A percentile compares a stretch with the other conserved stretches of the same genome.
These are phyloP conservation scores for Macrotyloma uniflorum DNA, from an alignment of 306 rosid species.

Conservation along the genomic window DNA sequence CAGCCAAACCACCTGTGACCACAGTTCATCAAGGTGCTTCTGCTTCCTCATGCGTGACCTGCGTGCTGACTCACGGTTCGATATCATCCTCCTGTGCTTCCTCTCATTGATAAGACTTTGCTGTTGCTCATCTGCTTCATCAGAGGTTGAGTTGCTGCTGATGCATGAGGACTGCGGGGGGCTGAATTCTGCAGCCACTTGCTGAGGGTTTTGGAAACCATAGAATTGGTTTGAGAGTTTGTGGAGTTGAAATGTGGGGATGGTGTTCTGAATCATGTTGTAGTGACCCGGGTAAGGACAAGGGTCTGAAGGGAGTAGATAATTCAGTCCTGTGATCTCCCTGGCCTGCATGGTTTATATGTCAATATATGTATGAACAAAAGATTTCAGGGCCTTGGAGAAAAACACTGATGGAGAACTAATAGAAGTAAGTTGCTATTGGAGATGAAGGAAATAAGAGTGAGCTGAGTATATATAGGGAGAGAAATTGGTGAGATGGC, in stretches of 20 bases:
- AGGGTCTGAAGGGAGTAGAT: slow-evolving; percentile 55
- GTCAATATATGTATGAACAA: not conserved
- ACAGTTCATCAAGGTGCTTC: slow-evolving; percentile 91
- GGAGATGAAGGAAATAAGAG: slow-evolving; percentile 45
- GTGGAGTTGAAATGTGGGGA: slow-evolving; percentile 46
- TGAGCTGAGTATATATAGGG: slow-evolving; percentile 66
- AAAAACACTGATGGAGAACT: slow-evolving; percentile 30
- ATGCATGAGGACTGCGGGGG: slow-evolving; percentile 66
- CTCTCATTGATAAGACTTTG: slow-evolving; percentile 78
- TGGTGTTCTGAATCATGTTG: slow-evolving; percentile 50
- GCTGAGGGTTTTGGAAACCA: slow-evolving; percentile 48
- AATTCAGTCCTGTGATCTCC: slow-evolving; percentile 59
- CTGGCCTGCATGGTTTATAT: slow-evolving; percentile 62
- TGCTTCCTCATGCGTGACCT: slow-evolving; percentile 96
- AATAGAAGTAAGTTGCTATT: slow-evolving; percentile 40
- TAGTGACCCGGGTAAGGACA: slow-evolving; percentile 48
- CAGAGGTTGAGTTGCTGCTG: slow-evolving; percentile 87
- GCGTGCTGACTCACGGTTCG: slow-evolving; percentile 95
- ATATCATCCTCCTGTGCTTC: slow-evolving; percentile 92
- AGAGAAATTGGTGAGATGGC: slow-evolving; percentile 43
- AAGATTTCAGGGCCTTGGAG: slow-evolving; percentile 35
- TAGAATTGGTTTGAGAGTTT: slow-evolving; percentile 51
- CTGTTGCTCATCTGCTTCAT: slow-evolving; percentile 84
- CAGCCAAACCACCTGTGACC: slow-evolving; percentile 95
- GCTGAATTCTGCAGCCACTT: slow-evolving; percentile 49